Evolutionary conservation across 768 basidiomycete genomes (phyloP).

Genomic region (Gyrodon lividus): DNA sequence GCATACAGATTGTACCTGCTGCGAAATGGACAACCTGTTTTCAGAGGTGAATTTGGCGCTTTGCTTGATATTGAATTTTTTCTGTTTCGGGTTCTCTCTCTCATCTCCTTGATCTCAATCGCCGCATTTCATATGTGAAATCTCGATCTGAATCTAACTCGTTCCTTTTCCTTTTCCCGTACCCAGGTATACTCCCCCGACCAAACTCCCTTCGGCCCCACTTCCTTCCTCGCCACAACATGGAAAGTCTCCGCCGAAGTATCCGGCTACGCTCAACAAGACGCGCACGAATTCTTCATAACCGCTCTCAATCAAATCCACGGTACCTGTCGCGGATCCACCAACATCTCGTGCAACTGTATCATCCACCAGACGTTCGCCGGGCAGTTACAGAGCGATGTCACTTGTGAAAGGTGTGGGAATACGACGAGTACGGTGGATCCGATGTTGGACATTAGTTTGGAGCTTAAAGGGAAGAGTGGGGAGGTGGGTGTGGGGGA

Average conservation of each 20-base stretch:
- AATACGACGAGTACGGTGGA: slow-evolving; percentile 78
- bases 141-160: not conserved
- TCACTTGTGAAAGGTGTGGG: slow-evolving; percentile 83
- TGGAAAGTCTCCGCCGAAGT: slow-evolving; percentile 81
- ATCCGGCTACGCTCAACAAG: slow-evolving; percentile 91
- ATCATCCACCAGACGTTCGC: slow-evolving; percentile 90
- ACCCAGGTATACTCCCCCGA: slow-evolving; percentile 57
- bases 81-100: not conserved
- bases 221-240: slow-evolving; percentile 76
- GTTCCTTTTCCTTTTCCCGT: not conserved
- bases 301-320: slow-evolving; percentile 87
- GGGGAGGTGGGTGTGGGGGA: slow-evolving; percentile 47
- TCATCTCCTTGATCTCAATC: not conserved
- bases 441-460: slow-evolving; percentile 86
- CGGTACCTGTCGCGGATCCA: slow-evolving; percentile 68
- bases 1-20: slow-evolving; percentile 75
- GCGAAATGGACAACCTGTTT: slow-evolving; percentile 90
- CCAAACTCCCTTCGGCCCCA: slow-evolving; percentile 70
- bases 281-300: slow-evolving; percentile 89
- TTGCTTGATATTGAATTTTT: not conserved
- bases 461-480: slow-evolving; percentile 68
- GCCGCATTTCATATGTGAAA: not conserved
- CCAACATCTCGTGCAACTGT: slow-evolving; percentile 81
- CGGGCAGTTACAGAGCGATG: slow-evolving; percentile 84
- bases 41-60: slow-evolving; percentile 49